Percentiles rank a stretch among this genome's conserved stretches.
These are phyloP conservation scores for Cinnamomum chago DNA, from an alignment of 164 flowering plant genomes.

Conservation along the genomic window DNA sequence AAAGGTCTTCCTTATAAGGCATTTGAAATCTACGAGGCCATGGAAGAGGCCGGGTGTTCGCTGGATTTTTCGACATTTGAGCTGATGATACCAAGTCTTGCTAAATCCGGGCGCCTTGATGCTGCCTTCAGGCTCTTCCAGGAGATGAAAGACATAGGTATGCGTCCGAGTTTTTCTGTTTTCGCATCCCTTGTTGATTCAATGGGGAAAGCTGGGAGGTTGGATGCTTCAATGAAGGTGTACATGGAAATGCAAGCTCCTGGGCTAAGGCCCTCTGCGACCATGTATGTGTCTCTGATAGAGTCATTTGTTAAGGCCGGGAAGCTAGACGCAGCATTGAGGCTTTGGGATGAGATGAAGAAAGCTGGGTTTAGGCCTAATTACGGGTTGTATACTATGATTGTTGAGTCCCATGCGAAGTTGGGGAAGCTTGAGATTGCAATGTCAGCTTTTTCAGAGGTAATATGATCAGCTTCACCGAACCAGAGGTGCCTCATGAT, in stretches of 20 bases:
- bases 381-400: no score
- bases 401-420: no score
- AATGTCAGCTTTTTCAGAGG: no score
- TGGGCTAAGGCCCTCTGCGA: slow-evolving; percentile 69
- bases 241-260: slow-evolving; percentile 84
- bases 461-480: no score
- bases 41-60: slow-evolving; percentile 58
- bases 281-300: slow-evolving; percentile 75
- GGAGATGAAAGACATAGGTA: slow-evolving; percentile 69
- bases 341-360: slow-evolving; percentile 97
- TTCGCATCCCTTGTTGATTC: slow-evolving; percentile 74
- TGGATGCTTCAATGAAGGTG: slow-evolving; percentile 80
- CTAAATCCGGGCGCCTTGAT: slow-evolving; percentile 91
- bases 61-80: slow-evolving; percentile 79
- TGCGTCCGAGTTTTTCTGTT: slow-evolving; percentile 42
- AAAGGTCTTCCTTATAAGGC: slow-evolving; percentile 95
- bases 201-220: slow-evolving; percentile 96
- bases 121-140: slow-evolving; percentile 84
- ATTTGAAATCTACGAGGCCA: slow-evolving; percentile 86
- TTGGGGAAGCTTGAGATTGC: no score
- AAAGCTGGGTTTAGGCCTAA: no score
- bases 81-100: slow-evolving; percentile 87
- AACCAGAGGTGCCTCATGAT: no score
- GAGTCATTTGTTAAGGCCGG: slow-evolving; percentile 94
- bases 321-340: slow-evolving; percentile 69